Evolutionary conservation across 179 eudicot genomes (phyloP), one percentile per base, ranked within the genome.

Genomic region (Dionaea muscipula): DNA sequence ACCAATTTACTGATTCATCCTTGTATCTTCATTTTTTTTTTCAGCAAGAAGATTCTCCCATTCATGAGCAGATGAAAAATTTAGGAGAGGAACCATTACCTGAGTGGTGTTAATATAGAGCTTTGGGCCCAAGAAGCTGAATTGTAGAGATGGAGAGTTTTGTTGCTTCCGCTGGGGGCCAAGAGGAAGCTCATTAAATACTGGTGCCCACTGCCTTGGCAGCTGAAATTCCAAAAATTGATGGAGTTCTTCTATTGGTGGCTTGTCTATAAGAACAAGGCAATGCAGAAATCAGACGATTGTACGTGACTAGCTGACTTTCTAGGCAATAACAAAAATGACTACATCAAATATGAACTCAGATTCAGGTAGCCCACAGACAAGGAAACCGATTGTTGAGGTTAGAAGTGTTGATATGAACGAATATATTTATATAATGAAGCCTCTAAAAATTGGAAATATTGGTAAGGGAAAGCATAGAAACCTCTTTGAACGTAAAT

Each of bases 191-290:
- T 93, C 99, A 63, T 85, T 81, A 59, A 84, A 88, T 31, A 93
- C 82, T 43, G 99, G 99, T 17, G 99, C 99, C 99, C 99, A 93
- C 66, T 81, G 93, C 61, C 96, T 66, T 11, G 94, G 99, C 59
- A 87, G 70, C 74, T 93, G 99, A 69, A 93, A 93, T 63, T 93
- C 99, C 80, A 93, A 72, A 79, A 93, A 93, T 55, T 84, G 96
- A 61, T 84, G 96, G 44, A 93, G 94, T 68, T 93, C 99, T 70
- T 82, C 96, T 38, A 87, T 75, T 48, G 96, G 96, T 26, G 99
- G 99, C 67, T 87, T 93, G 72, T 93, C 99, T 93, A 79, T 69
- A 66, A 47, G 49, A 33, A 72, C 36, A 60, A 37, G 33, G n/a
- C 15, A 20, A 31, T 35, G 28, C 1, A 5, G 3, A 36, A 53